phyloP scores from a whole-genome alignment of 371 early-diverging fungal genomes.

The Mucor velutinosus region DNA sequence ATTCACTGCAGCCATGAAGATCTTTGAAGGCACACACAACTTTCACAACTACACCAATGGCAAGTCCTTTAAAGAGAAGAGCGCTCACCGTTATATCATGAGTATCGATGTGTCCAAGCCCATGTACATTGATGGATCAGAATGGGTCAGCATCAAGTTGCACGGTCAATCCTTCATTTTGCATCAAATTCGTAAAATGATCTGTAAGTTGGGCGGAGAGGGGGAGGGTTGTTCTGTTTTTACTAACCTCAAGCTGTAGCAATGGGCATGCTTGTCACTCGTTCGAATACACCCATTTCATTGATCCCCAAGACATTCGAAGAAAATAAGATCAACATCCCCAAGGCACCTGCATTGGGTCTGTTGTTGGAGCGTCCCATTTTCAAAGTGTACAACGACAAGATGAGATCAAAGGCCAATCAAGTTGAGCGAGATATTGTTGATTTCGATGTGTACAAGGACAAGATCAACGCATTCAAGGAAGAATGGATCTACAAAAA shows the following conservation, averaged over 20 bases:
- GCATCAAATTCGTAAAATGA: slow-evolving; percentile 99
- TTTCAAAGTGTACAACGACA: slow-evolving; percentile 70
- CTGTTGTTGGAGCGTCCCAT: slow-evolving; percentile 86
- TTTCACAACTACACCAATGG: slow-evolving; percentile 97
- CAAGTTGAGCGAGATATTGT: slow-evolving; percentile 19
- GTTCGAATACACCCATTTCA: slow-evolving; percentile 70
- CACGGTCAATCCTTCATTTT: slow-evolving; percentile 99
- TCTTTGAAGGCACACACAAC: slow-evolving; percentile 91
- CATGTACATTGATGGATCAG: slow-evolving; percentile 72
- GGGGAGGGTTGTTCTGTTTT: background rate
- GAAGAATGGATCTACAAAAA: slow-evolving; percentile 78
- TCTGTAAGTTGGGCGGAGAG: slow-evolving; percentile 56
- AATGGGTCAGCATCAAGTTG: slow-evolving; percentile 94
- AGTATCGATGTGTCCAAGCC: slow-evolving; percentile 78
- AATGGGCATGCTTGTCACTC: slow-evolving; percentile 78
- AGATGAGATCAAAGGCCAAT: slow-evolving; percentile 49
- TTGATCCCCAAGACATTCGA: slow-evolving; percentile 72
- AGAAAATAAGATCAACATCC: slow-evolving; percentile 84
- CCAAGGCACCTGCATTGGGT: slow-evolving; percentile 97
- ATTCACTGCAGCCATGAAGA: slow-evolving; percentile 69
- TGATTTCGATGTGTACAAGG: slow-evolving; percentile 11
- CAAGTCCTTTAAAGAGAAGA: slow-evolving; percentile 73
- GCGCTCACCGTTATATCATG: slow-evolving; percentile 82
- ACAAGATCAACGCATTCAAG: slow-evolving; percentile 82
- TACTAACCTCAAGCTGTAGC: slow-evolving; percentile 29